These are phyloP conservation scores for Alternaria postmessia DNA, from an alignment of 2,329 filamentous ascomycete species.

Conservation along the genomic window DNA sequence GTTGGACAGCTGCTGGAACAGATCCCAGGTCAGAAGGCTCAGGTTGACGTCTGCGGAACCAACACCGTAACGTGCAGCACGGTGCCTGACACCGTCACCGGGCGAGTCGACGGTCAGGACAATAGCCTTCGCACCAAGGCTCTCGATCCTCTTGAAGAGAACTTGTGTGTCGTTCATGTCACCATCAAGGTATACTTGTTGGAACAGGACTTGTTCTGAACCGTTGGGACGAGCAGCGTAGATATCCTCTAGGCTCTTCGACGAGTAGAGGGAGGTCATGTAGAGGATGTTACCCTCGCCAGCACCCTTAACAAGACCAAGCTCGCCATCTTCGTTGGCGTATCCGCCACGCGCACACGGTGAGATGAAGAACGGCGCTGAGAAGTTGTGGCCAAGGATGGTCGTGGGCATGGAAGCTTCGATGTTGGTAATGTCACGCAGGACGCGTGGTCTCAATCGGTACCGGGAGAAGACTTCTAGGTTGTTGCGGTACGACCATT, in stretches of 20 bases:
- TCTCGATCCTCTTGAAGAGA: conserved; percentile 45
- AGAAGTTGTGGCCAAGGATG: conserved; percentile 63
- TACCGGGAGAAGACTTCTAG: conserved; percentile 63
- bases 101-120: conserved; percentile 54
- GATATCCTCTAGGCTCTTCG: conserved; percentile 33
- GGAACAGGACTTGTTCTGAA: conserved; percentile 48
- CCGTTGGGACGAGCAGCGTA: conserved; percentile 18
- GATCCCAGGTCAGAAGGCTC: conserved; percentile 45
- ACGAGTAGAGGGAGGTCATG: conserved; percentile 53
- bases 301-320: conserved; percentile 61
- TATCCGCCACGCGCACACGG: conserved; percentile 53
- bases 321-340: conserved; percentile 58
- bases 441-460: conserved; percentile 58
- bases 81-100: conserved; percentile 49
- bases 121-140: conserved; percentile 51
- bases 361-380: conserved; percentile 64
- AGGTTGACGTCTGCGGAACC: conserved; percentile 42
- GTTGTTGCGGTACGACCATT: conserved; percentile 66
- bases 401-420: conserved; percentile 54
- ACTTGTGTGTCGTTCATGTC: conserved; percentile 41
- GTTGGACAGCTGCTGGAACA: conserved; percentile 47
- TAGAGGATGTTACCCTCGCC: conserved; percentile 61
- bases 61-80: conserved; percentile 44
- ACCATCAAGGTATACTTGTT: conserved; percentile 52
- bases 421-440: conserved; percentile 59